Evolutionary conservation across 1,284 basidiomycete species (phyloP).

Genomic region (Ceratobasidium theobromae): DNA sequence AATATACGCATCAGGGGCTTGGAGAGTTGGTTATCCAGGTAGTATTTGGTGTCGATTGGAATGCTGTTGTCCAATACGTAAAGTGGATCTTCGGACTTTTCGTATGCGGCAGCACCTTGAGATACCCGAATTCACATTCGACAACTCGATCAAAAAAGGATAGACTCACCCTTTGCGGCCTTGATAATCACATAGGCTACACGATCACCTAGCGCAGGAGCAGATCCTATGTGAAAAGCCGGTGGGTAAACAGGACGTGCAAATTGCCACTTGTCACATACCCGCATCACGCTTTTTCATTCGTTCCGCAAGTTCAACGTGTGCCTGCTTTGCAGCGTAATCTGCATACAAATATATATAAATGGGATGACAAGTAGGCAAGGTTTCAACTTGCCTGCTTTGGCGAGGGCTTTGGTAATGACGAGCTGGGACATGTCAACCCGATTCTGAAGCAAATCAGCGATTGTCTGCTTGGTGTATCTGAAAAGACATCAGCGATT

Average conservation of each 20-base stretch:
- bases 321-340: conserved; percentile 89
- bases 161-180: conserved; percentile 75
- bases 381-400: conserved; percentile 58
- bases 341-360: conserved; percentile 50
- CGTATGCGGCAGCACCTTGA: conserved; percentile 91
- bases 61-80: conserved; percentile 96
- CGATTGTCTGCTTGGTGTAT: conserved; percentile 89
- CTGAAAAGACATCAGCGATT: conserved; percentile 47
- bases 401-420: conserved; percentile 93
- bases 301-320: conserved; percentile 89
- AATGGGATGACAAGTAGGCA: conserved; percentile 6
- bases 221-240: conserved; percentile 64
- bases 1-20: conserved; percentile 96
- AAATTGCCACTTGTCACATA: conserved; percentile 38
- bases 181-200: conserved; percentile 98
- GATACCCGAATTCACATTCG: background rate
- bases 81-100: conserved; percentile 95
- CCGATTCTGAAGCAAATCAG: conserved; percentile 92
- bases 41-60: conserved; percentile 95
- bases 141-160: background rate
- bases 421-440: conserved; percentile 97
- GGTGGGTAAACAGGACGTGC: background rate
- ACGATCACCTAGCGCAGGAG: conserved; percentile 90
- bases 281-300: conserved; percentile 95
- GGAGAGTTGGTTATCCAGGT: conserved; percentile 93